Conservation (phyloP, 345 rosid genomes). For the Gossypium rotundifolium region DNA sequence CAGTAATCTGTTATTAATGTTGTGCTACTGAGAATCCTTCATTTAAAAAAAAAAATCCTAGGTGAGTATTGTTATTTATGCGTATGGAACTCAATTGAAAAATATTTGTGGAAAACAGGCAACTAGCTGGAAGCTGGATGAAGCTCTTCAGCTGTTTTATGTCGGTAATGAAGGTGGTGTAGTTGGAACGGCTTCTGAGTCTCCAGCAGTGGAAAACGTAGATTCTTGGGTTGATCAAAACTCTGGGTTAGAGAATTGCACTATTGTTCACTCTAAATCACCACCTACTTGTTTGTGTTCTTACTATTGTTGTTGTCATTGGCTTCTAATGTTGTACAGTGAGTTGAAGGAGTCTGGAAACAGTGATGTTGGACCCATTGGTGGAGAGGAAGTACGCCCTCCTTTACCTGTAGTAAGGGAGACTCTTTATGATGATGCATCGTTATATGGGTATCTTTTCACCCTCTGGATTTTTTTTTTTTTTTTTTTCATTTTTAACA, state of each 20-base stretch:
- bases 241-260: not conserved
- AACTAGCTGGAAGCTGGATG: constrained; percentile 95
- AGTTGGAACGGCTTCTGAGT: constrained; percentile 32
- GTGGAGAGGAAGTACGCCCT: constrained; percentile 81
- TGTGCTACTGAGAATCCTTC: not conserved
- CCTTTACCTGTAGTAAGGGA: constrained; percentile 96
- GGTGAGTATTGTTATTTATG: not conserved
- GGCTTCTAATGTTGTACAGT: constrained; percentile 34
- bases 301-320: constrained; percentile 4
- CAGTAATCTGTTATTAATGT: not conserved
- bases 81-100: not conserved
- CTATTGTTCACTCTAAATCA: not conserved
- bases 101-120: constrained; percentile 43
- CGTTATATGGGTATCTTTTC: constrained; percentile 50
- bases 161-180: constrained; percentile 65
- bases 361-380: constrained; percentile 34
- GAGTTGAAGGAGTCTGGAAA: constrained; percentile 28
- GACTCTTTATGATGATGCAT: constrained; percentile 76
- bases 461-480: not conserved
- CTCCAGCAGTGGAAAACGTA: constrained; percentile 25
- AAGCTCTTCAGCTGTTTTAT: constrained; percentile 90
- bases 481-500: not conserved
- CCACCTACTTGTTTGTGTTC: not conserved
- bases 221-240: not conserved
- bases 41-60: not conserved